Evolutionary conservation across 805 yeast genomes (phyloP).

Genomic region (Ogataea philodendri): DNA sequence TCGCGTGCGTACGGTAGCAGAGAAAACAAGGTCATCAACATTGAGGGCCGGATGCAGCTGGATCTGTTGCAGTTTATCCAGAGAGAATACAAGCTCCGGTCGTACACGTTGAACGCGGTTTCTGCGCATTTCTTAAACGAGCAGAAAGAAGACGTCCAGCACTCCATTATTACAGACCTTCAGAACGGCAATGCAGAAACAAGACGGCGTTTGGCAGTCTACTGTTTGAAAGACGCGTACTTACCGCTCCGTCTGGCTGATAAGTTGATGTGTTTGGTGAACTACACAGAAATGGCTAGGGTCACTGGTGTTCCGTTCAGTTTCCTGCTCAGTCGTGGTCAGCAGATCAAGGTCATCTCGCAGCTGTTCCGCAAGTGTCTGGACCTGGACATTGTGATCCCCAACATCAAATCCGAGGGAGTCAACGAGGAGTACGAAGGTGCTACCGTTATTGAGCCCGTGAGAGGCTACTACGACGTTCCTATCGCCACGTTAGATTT

Average conservation of each 20-base stretch:
- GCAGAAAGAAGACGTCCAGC: conserved; percentile 98
- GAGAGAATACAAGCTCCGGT: conserved; percentile 90
- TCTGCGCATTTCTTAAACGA: conserved; percentile 91
- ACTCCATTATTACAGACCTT: conserved; percentile 89
- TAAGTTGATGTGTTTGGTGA: conserved; percentile 92
- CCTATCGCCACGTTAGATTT: conserved; percentile 98
- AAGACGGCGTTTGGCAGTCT: conserved; percentile 91
- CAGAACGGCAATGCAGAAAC: conserved; percentile 93
- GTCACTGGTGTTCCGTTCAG: conserved; percentile 99
- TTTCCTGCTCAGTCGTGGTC: conserved; percentile 85
- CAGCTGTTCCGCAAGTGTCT: conserved; percentile 93
- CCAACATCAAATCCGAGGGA: conserved; percentile 82
- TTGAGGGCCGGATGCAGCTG: conserved; percentile 93
- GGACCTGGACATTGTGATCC: conserved; percentile 81
- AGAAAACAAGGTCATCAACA: conserved; percentile 86
- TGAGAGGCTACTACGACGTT: conserved; percentile 90
- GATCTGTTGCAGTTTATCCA: conserved; percentile 91
- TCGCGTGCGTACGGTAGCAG: conserved; percentile 97
- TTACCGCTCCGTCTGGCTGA: conserved; percentile 85
- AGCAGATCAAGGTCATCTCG: conserved; percentile 95
- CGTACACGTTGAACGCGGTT: conserved; percentile 92
- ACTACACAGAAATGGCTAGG: conserved; percentile 98
- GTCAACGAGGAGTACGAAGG: conserved; percentile 94
- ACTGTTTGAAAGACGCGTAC: conserved; percentile 95
- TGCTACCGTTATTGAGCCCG: conserved; percentile 98